Conservation (phyloP, 2,329 filamentous ascomycete genomes). For the Penicillium sp. region DNA sequence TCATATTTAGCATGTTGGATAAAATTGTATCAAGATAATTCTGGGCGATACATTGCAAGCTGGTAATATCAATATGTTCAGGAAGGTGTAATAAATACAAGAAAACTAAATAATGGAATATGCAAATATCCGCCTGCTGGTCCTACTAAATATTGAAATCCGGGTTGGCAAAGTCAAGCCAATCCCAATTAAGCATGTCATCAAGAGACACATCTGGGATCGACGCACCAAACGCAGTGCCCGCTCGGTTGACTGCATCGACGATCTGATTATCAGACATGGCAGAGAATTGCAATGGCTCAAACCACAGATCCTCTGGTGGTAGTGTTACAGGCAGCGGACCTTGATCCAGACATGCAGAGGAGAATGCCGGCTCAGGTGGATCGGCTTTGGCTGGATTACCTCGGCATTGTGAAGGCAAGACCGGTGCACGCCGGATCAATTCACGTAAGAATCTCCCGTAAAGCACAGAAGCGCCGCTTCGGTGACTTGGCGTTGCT, state of each 20-base stretch:
- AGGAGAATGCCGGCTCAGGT: constrained; percentile 13
- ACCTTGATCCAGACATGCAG: constrained; percentile 8
- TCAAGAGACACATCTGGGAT: constrained; percentile 59
- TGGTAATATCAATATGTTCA: background rate
- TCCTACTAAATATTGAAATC: constrained; percentile 29
- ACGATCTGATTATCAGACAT: constrained; percentile 70
- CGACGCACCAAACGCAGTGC: constrained; percentile 56
- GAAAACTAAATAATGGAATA: background rate
- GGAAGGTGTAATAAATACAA: background rate
- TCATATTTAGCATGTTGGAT: background rate
- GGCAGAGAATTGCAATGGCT: constrained; percentile 61
- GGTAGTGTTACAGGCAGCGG: constrained; percentile 22
- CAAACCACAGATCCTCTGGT: constrained; percentile 43
- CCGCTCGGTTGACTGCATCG: constrained; percentile 63
- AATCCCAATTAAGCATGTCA: constrained; percentile 58
- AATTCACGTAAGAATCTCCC: constrained; percentile 55
- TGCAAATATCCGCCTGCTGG: background rate
- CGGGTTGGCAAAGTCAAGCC: constrained; percentile 48
- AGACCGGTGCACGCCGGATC: constrained; percentile 38
- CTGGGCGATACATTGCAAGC: background rate
- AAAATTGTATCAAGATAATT: background rate
- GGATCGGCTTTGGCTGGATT: constrained; percentile 7
- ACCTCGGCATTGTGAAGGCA: constrained; percentile 13
- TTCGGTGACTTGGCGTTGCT: constrained; percentile 62
- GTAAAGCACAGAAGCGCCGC: constrained; percentile 63